These are phyloP conservation scores for Phytophthora litchii DNA, from an alignment of 352 stramenopile species.

Conservation along the genomic window DNA sequence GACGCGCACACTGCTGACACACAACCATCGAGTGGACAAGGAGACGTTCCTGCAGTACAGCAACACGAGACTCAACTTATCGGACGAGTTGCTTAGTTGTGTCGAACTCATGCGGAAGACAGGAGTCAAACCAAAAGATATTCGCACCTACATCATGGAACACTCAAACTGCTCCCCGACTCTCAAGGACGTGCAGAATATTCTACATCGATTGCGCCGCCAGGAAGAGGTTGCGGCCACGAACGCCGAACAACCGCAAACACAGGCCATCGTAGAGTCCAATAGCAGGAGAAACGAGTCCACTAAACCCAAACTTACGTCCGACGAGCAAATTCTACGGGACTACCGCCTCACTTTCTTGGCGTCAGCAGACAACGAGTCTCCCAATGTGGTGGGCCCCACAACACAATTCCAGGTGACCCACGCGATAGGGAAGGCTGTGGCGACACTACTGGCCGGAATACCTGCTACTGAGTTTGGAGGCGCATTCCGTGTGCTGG, in stretches of 20 bases:
- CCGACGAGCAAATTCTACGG: constrained; percentile 20
- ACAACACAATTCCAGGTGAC: constrained; percentile 39
- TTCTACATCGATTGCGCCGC: constrained; percentile 30
- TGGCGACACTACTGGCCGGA: constrained; percentile 31
- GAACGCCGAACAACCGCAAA: constrained; percentile 5
- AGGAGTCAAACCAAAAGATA: constrained; percentile 37
- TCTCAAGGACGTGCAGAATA: constrained; percentile 47
- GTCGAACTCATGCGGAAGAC: constrained; percentile 46
- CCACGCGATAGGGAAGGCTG: constrained; percentile 28
- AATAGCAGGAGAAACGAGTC: background rate
- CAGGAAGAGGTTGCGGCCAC: constrained; percentile 16
- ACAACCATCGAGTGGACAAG: constrained; percentile 42
- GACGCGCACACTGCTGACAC: constrained; percentile 35
- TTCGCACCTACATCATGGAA: constrained; percentile 39
- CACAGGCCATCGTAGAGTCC: background rate
- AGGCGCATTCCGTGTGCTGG: constrained; percentile 36
- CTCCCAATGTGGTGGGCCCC: constrained; percentile 14
- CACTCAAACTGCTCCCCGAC: constrained; percentile 39
- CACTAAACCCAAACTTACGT: background rate
- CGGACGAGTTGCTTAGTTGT: constrained; percentile 32
- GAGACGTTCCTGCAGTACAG: constrained; percentile 46
- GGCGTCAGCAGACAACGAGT: background rate
- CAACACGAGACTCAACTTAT: constrained; percentile 36
- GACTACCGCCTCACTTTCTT: constrained; percentile 18
- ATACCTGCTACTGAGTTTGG: constrained; percentile 29